Evolutionary conservation across 192 early-diverging fungal genomes (phyloP).

Genomic region (Coemansia sp.): DNA sequence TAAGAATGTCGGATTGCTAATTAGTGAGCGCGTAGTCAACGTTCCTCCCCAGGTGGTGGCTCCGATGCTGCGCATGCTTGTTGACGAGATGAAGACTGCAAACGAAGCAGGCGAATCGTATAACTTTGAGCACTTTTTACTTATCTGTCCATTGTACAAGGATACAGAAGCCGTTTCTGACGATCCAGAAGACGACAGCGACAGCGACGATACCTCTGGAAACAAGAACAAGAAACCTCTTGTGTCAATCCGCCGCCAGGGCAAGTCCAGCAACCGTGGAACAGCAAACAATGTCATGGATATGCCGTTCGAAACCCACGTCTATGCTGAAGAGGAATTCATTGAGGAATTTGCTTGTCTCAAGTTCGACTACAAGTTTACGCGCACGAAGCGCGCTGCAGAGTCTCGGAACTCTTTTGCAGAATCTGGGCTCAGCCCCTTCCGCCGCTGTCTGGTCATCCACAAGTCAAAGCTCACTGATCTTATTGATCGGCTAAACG

Average conservation of each 20-base stretch:
- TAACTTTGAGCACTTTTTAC: slow-evolving; percentile 78
- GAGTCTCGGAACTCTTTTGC: slow-evolving; percentile 81
- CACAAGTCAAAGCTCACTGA: slow-evolving; percentile 48
- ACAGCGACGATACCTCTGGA: slow-evolving; percentile 2
- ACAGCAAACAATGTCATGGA: slow-evolving; percentile 22
- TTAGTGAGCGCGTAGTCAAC: slow-evolving; percentile 92
- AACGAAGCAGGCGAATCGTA: slow-evolving; percentile 70
- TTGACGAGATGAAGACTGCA: slow-evolving; percentile 77
- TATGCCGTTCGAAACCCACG: slow-evolving; percentile 57
- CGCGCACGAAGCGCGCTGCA: slow-evolving; percentile 64
- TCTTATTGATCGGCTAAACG: slow-evolving; percentile 23
- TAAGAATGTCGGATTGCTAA: slow-evolving; percentile 61
- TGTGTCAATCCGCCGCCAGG: background rate
- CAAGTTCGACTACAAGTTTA: slow-evolving; percentile 81
- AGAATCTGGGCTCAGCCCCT: slow-evolving; percentile 81
- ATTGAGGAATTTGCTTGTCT: slow-evolving; percentile 72
- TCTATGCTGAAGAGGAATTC: slow-evolving; percentile 93
- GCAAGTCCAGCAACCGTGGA: background rate
- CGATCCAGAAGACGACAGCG: slow-evolving; percentile 56
- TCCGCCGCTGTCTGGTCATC: slow-evolving; percentile 66
- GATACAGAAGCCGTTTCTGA: slow-evolving; percentile 64
- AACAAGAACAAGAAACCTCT: background rate
- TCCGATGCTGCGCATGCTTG: slow-evolving; percentile 88
- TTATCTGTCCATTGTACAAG: slow-evolving; percentile 78
- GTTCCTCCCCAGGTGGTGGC: slow-evolving; percentile 93